These are phyloP conservation scores for Salix caprea DNA, from an alignment of 345 rosid species.

Conservation along the genomic window DNA sequence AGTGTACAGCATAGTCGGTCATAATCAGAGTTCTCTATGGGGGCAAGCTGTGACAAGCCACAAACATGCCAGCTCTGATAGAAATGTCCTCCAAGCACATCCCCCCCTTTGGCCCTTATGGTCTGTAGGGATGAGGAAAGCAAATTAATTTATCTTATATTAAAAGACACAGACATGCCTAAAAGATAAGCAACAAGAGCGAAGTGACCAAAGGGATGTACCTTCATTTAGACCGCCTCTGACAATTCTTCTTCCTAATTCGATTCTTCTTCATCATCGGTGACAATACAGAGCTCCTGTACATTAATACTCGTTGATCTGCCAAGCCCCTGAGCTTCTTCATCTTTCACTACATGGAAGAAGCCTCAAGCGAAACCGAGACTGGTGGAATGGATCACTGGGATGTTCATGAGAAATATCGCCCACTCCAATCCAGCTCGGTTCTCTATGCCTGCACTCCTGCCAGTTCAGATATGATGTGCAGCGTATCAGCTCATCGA, in stretches of 20 bases:
- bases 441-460: slow-evolving; percentile 62
- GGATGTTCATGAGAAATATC: background rate
- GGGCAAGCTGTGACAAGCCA: background rate
- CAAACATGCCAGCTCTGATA: background rate
- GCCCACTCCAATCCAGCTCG: slow-evolving; percentile 40
- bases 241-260: slow-evolving; percentile 7
- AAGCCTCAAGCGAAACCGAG: slow-evolving; percentile 33
- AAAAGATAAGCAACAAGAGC: no score
- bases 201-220: background rate
- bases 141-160: background rate
- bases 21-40: background rate
- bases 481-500: slow-evolving; percentile 7
- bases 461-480: slow-evolving; percentile 25
- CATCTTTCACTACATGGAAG: slow-evolving; percentile 20
- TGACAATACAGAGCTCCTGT: slow-evolving; percentile 16
- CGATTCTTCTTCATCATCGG: slow-evolving; percentile 20
- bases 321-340: slow-evolving; percentile 29
- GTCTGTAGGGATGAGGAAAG: slow-evolving; percentile 8
- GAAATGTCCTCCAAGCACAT: background rate
- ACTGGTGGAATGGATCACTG: slow-evolving; percentile 15
- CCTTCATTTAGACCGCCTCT: slow-evolving; percentile 26
- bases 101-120: slow-evolving; percentile 4
- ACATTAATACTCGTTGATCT: background rate
- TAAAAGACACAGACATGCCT: background rate
- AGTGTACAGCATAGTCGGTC: background rate